Evolutionary conservation across 306 rosid species (phyloP).

Genomic region (Crotalaria pallida): DNA sequence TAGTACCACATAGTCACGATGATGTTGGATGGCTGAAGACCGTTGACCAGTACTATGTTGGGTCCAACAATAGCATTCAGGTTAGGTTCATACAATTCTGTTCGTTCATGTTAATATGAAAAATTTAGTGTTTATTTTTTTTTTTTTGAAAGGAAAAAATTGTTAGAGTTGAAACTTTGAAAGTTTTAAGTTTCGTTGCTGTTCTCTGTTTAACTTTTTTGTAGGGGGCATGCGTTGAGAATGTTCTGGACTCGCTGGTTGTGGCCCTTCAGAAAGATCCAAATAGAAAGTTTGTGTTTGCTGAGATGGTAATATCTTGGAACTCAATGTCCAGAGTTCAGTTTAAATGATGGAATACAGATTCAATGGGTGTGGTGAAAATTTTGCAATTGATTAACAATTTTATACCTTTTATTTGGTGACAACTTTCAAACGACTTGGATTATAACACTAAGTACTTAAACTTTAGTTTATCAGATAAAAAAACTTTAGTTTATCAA

Average conservation of each 20-base stretch:
- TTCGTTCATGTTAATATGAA: neutral
- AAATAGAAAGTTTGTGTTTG: constrained; percentile 77
- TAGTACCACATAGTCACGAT: constrained; percentile 80
- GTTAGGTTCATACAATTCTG: constrained; percentile 5
- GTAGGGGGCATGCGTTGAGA: constrained; percentile 78
- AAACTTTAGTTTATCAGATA: no score
- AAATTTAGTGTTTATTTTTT: no score
- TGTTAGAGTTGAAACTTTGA: no score
- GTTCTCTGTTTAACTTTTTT: neutral
- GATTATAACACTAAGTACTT: no score
- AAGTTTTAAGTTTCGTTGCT: neutral
- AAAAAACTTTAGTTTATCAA: no score
- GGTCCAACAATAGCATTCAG: constrained; percentile 77
- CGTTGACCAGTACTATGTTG: constrained; percentile 82
- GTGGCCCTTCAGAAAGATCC: constrained; percentile 65
- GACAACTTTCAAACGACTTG: no score
- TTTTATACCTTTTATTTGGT: no score
- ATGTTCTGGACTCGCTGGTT: constrained; percentile 76
- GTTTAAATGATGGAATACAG: neutral
- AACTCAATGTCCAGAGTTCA: neutral
- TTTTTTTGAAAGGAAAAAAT: no score
- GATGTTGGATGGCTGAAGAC: constrained; percentile 97
- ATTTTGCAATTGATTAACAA: neutral
- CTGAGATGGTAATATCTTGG: constrained; percentile 57
- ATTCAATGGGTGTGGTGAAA: neutral